Base-by-base conservation (phyloP, 495 filamentous ascomycete species). In the Aspergillus avenaceus region DNA sequence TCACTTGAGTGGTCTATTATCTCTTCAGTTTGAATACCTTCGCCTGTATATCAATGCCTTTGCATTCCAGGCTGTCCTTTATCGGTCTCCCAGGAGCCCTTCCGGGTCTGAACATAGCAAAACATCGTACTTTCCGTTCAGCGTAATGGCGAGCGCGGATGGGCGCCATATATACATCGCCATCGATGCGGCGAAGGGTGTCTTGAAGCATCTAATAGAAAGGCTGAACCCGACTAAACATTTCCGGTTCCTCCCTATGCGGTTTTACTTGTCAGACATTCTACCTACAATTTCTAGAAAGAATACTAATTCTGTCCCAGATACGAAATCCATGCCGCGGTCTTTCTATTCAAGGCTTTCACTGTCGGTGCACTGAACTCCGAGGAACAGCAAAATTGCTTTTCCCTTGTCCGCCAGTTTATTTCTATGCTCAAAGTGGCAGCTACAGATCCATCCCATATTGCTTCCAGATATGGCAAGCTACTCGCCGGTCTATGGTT, bases 11-110 rank as follows among this genome's bases (percentile, higher is more conserved):
- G 40, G 53, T 8, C 26, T 46, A 22, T 8, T 51, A 11, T 45
- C 12, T n/a, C 18, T 51, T 6, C 29, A 41, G 25, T 25, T 21
- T 12, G 53, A 56, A 8, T 56, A 51, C 23, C 14, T 51, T 7
- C 8, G 46, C 3, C 41, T 55, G 11, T 48, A 48, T 41, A 31
- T 52, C 13, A 48, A 51, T 23, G 48, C 37, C 1, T 49, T 49
- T 13, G 22, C 46, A 1, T 49, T 49, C 26, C 34, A 49, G 16
- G 14, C 37, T 4, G 37, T 41, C 11, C 37, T 41, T 41, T 41
- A 41, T 41, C 37, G 37, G 22, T 5, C 37, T 11, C 29, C 29
- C 29, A 41, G 14, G 22, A 18, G 11, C 4, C 2, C 37, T 21
- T 13, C 37, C 7, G 37, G 29, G 14, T 34, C 6, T 5, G 29